Percentiles rank a stretch among this genome's conserved stretches.
Evolutionary conservation across 192 early-diverging fungal species (phyloP).

Genomic region (Gryganskiella cystojenkinii): DNA sequence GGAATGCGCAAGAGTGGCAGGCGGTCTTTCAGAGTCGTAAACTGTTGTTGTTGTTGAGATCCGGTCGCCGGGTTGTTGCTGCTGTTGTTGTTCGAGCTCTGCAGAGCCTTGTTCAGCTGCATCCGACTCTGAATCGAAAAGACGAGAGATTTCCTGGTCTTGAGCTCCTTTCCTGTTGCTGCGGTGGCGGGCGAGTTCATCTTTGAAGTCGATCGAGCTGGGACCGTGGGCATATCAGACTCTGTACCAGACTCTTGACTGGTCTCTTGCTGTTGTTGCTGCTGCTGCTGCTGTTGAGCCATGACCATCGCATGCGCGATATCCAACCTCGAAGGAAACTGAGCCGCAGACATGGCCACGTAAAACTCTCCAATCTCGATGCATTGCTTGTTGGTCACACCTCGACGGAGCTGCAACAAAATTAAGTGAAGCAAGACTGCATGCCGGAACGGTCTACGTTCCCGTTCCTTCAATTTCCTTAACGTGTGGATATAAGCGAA

Average conservation of each 20-base stretch:
- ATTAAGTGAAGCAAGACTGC: constrained; percentile 25
- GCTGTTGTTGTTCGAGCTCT: neutral
- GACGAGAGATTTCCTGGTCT: constrained; percentile 15
- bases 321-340: constrained; percentile 25
- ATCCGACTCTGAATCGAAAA: constrained; percentile 28
- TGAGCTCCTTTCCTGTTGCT: constrained; percentile 14
- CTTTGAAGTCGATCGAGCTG: neutral
- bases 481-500: constrained; percentile 28
- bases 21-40: constrained; percentile 11
- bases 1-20: constrained; percentile 22
- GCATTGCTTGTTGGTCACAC: constrained; percentile 25
- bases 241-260: neutral
- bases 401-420: constrained; percentile 20
- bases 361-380: constrained; percentile 44
- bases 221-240: neutral
- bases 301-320: constrained; percentile 1
- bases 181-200: neutral
- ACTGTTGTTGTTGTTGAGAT: constrained; percentile 1
- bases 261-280: neutral
- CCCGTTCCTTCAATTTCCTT: constrained; percentile 30
- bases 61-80: too few species aligned
- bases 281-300: constrained; percentile 17
- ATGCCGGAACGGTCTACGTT: constrained; percentile 31
- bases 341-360: constrained; percentile 15
- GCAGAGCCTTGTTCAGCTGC: constrained; percentile 8